A percentile compares a stretch with the other conserved stretches of the same genome.
Evolutionary conservation across 73 alveolate genomes (phyloP).

Genomic region (Durusdinium trenchii): DNA sequence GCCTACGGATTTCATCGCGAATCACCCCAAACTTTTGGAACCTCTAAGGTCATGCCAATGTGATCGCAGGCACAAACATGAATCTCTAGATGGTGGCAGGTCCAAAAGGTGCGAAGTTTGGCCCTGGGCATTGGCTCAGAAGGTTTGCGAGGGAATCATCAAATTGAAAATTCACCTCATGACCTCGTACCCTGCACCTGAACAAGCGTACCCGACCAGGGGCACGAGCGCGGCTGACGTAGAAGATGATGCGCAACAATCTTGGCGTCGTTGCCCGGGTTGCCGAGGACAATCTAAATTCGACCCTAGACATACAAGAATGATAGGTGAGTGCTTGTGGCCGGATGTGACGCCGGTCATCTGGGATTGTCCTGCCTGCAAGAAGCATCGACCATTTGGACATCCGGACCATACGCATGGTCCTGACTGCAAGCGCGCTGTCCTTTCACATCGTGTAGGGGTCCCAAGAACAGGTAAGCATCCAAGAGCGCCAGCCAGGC

Average conservation of each 20-base stretch:
- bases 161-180: not conserved
- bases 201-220: not conserved
- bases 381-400: not conserved
- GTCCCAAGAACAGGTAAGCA: not conserved
- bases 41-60: not conserved
- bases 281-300: not conserved
- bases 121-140: not conserved
- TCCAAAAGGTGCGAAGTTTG: not conserved
- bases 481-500: not conserved
- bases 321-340: not conserved
- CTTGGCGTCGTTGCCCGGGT: slow-evolving; percentile 25
- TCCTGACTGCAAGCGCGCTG: not conserved
- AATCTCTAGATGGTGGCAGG: not conserved
- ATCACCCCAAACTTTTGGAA: not conserved
- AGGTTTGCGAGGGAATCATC: not conserved
- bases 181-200: not conserved
- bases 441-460: not conserved
- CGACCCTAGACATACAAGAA: slow-evolving; percentile 9
- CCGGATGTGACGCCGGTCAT: not conserved
- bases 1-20: not conserved
- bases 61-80: not conserved
- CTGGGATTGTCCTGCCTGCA: slow-evolving; percentile 35
- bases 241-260: not conserved
- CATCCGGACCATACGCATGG: not conserved
- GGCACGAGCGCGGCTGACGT: not conserved